Conservation (phyloP, 331 rosid species). For the Pyracantha coccinea region DNA sequence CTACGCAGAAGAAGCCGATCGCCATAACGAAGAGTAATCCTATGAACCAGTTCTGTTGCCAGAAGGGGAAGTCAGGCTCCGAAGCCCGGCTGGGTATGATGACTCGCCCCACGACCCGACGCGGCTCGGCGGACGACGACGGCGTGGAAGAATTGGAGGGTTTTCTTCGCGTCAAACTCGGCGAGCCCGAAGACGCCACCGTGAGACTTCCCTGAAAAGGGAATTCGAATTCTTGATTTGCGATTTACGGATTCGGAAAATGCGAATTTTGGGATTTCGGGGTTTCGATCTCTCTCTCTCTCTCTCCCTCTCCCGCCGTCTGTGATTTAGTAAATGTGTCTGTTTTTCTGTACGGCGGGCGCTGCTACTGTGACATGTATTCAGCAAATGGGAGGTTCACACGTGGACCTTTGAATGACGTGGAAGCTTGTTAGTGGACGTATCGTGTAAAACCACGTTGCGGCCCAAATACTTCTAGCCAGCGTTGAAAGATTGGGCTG, state of each 20-base stretch:
- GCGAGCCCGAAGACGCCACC: conserved; percentile 95
- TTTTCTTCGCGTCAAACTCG: conserved; percentile 74
- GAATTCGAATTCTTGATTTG: background rate
- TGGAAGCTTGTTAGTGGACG: conserved; percentile 26
- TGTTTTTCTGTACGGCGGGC: background rate
- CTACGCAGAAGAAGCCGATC: conserved; percentile 63
- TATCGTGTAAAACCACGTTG: background rate
- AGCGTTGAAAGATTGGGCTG: background rate
- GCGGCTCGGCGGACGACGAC: conserved; percentile 28
- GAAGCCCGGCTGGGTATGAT: conserved; percentile 25
- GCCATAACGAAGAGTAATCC: conserved; percentile 75
- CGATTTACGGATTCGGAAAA: background rate
- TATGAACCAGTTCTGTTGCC: conserved; percentile 91
- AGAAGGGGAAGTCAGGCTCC: conserved; percentile 63
- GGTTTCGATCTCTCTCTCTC: background rate
- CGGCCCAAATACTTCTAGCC: background rate
- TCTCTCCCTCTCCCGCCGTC: background rate
- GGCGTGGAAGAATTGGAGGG: conserved; percentile 33
- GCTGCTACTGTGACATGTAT: conserved; percentile 8
- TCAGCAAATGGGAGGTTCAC: conserved; percentile 6
- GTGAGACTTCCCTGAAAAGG: conserved; percentile 17
- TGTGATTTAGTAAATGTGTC: background rate
- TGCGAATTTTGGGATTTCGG: background rate
- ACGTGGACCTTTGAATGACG: conserved; percentile 1
- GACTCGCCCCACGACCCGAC: conserved; percentile 60